Conservation (phyloP, 2,329 filamentous ascomycete species). For the Colletotrichum liaoningense region DNA sequence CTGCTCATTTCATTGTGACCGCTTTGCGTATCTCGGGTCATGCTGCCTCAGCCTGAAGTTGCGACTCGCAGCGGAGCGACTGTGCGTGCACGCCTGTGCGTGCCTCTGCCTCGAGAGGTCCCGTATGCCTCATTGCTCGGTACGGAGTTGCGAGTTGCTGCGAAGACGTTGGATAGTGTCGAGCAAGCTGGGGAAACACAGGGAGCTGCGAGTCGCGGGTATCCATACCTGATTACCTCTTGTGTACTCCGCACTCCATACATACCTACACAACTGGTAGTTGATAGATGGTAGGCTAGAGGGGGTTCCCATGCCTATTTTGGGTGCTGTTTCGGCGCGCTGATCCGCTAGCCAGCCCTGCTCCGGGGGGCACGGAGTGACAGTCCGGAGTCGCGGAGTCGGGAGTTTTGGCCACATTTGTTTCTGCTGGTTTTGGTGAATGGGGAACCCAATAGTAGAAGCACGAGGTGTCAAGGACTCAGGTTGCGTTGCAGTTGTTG, state of each 20-base stretch:
- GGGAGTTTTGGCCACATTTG: slow-evolving; percentile 15
- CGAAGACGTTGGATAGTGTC: neutral
- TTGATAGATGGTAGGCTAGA: too few relatives aligned
- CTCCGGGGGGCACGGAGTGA: slow-evolving; percentile 25
- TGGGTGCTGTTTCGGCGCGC: slow-evolving; percentile 28
- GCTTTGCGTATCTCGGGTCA: neutral
- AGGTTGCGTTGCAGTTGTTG: neutral
- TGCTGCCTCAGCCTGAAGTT: neutral
- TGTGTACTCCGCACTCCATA: too few relatives aligned
- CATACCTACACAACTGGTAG: too few relatives aligned
- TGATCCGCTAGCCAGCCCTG: slow-evolving; percentile 29
- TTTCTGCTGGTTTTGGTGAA: slow-evolving; percentile 13
- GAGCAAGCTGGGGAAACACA: neutral
- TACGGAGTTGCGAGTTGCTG: neutral
- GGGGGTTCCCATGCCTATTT: slow-evolving; percentile 15
- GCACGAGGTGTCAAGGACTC: neutral
- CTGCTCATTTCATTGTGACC: neutral
- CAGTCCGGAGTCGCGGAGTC: slow-evolving; percentile 25
- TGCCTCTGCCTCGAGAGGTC: neutral
- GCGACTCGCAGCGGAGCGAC: neutral
- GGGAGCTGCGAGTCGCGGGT: neutral
- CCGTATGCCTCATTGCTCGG: neutral
- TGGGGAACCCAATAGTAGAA: neutral
- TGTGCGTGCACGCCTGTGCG: neutral
- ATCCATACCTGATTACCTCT: too few relatives aligned